Evolutionary conservation across 371 early-diverging fungal genomes (phyloP), one percentile per base, ranked within the genome.

Genomic region (Mucor lusitanicus): DNA sequence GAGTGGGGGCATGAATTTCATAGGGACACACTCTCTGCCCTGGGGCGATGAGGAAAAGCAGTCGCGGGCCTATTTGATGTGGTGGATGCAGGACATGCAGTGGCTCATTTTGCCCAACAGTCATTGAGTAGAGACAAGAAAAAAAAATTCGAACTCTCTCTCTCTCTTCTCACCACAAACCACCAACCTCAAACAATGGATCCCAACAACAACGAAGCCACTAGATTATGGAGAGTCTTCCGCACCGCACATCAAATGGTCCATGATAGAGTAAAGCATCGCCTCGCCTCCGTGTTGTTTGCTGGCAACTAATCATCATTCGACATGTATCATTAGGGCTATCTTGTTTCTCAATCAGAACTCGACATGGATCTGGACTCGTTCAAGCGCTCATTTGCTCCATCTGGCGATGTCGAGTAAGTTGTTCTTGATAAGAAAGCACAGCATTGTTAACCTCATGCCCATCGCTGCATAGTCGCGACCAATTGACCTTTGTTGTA

Each of bases 181-280:
- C 8, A 42, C 44, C 61, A n/a, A 42, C 44, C 13, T 6, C 27
- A n/a, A 37, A 40, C 61, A 35, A 86, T 86, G 86, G 86, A 87
- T 69, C 65, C 80, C 61, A 85, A 83, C 55, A 86, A 85, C 65
- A 83, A 71, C 64, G 92, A 94, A 74, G 78, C 85, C 50, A 85
- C 90, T 32, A 86, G 90, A 60, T 80, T 94, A 74, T 95, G 90
- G 90, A 88, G 92, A 71, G 95, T 94, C 19, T 94, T 87, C 86
- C 86, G 90, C 69, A 97, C 98, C 3, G 83, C 94, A 40, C 93
- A 94, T 75, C 89, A 96, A 81, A 90, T 97, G 90, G 93, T 94
- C 67, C 76, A 83, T 65, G 95, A 96, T 75, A 78, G 96, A 75
- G 91, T 88, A 85, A 50, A 50, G 23, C 11, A 23, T 23, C 8